phyloP scores from a whole-genome alignment of 331 rosid genomes.

The Dryas integrifolia region DNA sequence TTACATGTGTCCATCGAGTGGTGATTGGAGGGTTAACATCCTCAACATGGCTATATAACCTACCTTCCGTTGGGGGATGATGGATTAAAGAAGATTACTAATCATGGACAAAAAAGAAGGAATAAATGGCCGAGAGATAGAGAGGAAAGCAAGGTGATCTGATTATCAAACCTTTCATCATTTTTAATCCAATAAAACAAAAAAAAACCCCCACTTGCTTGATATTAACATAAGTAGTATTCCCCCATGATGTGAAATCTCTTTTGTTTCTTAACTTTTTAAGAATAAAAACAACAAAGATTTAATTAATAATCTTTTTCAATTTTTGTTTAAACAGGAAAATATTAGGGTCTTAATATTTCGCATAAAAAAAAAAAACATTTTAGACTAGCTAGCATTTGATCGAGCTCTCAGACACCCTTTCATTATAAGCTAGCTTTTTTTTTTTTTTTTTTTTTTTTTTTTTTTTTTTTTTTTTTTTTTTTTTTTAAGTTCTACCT shows the following conservation, averaged over 20 bases:
- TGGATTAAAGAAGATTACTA: constrained; percentile 4
- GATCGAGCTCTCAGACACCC: no score
- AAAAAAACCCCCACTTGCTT: constrained; percentile 6
- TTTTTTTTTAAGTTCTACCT: no score
- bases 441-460: no score
- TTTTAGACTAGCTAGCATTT: no score
- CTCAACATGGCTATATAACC: neutral
- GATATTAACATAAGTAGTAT: neutral
- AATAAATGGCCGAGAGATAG: neutral
- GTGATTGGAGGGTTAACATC: neutral
- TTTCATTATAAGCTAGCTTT: no score
- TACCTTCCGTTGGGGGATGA: neutral
- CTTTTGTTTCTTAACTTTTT: constrained; percentile 1
- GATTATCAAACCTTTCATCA: constrained; percentile 7
- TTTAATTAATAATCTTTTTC: neutral
- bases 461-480: no score
- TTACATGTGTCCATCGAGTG: neutral
- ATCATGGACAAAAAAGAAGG: constrained; percentile 15
- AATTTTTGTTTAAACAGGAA: neutral
- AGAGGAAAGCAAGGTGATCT: constrained; percentile 15
- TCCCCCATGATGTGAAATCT: constrained; percentile 7
- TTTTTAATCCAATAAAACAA: neutral
- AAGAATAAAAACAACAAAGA: neutral
- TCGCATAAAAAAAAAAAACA: no score
- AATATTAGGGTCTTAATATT: no score